Percentiles rank a stretch among this genome's conserved stretches.
Conservation (phyloP, 768 basidiomycete species). For the Rhizopogon salebrosus region DNA sequence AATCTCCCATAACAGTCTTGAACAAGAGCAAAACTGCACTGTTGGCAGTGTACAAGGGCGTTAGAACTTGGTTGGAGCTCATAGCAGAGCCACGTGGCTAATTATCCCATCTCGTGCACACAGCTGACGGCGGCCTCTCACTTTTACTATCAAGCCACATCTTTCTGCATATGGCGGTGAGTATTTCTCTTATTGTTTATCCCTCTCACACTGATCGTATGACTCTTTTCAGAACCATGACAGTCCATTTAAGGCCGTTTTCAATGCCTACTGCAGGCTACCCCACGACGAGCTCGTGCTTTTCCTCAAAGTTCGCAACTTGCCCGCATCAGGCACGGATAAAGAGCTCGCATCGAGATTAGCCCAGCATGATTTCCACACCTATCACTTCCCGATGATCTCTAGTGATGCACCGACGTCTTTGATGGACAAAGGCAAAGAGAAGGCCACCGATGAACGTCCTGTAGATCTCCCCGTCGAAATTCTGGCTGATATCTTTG, state of each 20-base stretch:
- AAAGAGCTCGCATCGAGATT: constrained; percentile 65
- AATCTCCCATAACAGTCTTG: not conserved
- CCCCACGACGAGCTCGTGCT: constrained; percentile 64
- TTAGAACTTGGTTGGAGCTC: not conserved
- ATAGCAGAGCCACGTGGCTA: not conserved
- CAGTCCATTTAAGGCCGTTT: constrained; percentile 39
- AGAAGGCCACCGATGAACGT: constrained; percentile 28
- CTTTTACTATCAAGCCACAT: constrained; percentile 3
- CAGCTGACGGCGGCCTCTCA: not conserved
- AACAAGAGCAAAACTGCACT: not conserved
- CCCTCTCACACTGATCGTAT: constrained; percentile 21
- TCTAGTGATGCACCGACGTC: constrained; percentile 26
- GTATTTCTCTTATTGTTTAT: constrained; percentile 11
- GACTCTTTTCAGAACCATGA: constrained; percentile 18
- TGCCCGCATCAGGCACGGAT: constrained; percentile 61
- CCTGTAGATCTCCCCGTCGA: constrained; percentile 69
- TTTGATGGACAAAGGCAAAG: constrained; percentile 12
- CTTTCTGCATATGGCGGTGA: constrained; percentile 35
- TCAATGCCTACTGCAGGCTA: constrained; percentile 65
- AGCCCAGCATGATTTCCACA: constrained; percentile 69
- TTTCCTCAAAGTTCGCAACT: constrained; percentile 67
- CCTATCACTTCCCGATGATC: constrained; percentile 51
- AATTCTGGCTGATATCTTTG: constrained; percentile 70
- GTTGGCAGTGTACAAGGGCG: too few relatives aligned
- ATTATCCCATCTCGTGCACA: not conserved